phyloP scores from a whole-genome alignment of 2,329 filamentous ascomycete genomes.

The Paradendryphiella salina region DNA sequence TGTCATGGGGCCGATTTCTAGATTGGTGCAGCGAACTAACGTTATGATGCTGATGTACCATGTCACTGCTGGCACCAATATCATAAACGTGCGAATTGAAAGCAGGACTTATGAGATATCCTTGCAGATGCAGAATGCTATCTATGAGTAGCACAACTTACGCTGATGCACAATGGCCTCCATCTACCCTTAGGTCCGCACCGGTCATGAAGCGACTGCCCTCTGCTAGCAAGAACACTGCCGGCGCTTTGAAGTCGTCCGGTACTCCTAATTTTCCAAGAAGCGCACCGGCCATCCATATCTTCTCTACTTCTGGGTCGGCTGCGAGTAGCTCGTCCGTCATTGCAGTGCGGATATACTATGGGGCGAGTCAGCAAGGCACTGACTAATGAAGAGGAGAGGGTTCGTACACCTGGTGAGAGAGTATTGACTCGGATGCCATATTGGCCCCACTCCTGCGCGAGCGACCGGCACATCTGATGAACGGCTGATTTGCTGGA shows the following conservation, averaged over 20 bases:
- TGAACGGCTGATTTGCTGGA: constrained; percentile 19
- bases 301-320: constrained; percentile 56
- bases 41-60: too few species aligned
- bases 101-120: too few species aligned
- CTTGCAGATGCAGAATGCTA: too few species aligned
- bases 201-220: constrained; percentile 73
- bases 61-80: too few species aligned
- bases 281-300: constrained; percentile 59
- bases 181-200: constrained; percentile 70
- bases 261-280: constrained; percentile 59
- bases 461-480: constrained; percentile 21
- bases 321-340: constrained; percentile 42
- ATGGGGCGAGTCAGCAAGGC: not conserved
- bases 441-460: constrained; percentile 24
- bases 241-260: constrained; percentile 66
- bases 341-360: constrained; percentile 45
- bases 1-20: not conserved
- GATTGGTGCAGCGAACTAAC: not conserved
- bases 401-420: constrained; percentile 28
- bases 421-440: constrained; percentile 42
- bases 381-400: not conserved
- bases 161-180: constrained; percentile 62
- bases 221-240: constrained; percentile 68
- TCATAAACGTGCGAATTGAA: too few species aligned
- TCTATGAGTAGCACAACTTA: not conserved